Evolutionary conservation across 2,329 filamentous ascomycete genomes (phyloP), one percentile per base, ranked within the genome.

Genomic region (Fusarium sp.): DNA sequence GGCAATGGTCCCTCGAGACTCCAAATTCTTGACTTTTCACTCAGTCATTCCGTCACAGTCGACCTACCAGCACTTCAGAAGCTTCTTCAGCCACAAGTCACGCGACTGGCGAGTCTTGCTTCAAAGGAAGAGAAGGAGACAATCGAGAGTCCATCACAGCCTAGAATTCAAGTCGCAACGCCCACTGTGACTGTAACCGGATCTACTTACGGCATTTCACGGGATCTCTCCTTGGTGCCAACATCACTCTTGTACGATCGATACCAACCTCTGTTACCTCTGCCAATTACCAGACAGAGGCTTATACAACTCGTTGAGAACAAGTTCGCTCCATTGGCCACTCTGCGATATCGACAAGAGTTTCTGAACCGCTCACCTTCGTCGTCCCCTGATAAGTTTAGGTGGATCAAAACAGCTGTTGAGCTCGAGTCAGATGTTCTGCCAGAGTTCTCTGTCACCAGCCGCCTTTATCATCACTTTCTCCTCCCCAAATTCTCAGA

Each of bases 141-240:
- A 14, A 56, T 65, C 4, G 67, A 69, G 7, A 46, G 50, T 17
- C 47, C 61, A 18, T 53, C 59, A 27, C 66, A 65, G n/a, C 68
- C 70, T 9, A 63, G 65, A 35, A 57, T 78, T 5, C 68, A 76
- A 42, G 71, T 72, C 4, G 41, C 69, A 20, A 73, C 71, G 8
- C 83, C 84, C 7, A 80, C 80, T 11, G 52, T 85, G 14, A 83
- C 80, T 4, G 63, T 86, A 18, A 80, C 81, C 3, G 81, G 80
- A 4, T 83, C 83, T 2, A 75, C 83, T 1, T 85, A 85, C 42
- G 83, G 83, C 0, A 76, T 85, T 18, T 69, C 71, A 18, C 65
- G 59, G 25, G 76, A 76, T 29, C 42, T 79, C 14, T 78, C 78
- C 27, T 73, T 70, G 35, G 72, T 83, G 6, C 78, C 80, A 5